Base-by-base conservation (phyloP, 1,284 basidiomycete genomes). In the Xerocomus minutiporus region DNA sequence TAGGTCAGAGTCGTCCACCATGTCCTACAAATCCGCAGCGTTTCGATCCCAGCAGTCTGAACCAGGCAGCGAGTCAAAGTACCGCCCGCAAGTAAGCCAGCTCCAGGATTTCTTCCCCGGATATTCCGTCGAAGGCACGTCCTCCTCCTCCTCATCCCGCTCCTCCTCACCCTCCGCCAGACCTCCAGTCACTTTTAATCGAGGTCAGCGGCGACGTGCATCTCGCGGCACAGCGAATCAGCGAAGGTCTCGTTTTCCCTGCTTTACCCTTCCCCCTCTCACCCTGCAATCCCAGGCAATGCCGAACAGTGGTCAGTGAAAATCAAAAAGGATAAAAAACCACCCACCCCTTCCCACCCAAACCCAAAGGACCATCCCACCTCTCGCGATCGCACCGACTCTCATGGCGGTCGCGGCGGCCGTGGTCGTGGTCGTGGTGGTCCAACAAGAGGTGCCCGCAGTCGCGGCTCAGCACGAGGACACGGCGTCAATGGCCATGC, bases 241-340 rank as follows among this genome's bases (percentile, higher is more conserved):
- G 76, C 51, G 91, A 94, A 71, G 91, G 91, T 91, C 31, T 2
- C 11, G n/a, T 72, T 63, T 59, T 15, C 28, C 2, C 53, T 45
- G 51, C 55, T 43, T 53, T 47, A 49, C 46, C 5, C 48, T 39
- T 28, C 11, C 9, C 11, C 11, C 29, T 51, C 59, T 55, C 51
- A 55, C 43, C 54, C 46, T 20, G 31, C 36, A 13, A 46, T 31
- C 51, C 52, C 65, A 93, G 91, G 91, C 63, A 79, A 79, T 59
- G 87, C 80, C 42, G 81, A 86, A 68, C 90, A 90, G 71, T 95
- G 92, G 89, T 83, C 88, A 45, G 91, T 93, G 59, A 84, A 83
- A 61, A 84, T 82, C 69, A 94, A 93, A 82, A 94, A 92, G 76
- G 86, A 90, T 68, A 92, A 91, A 77, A 89, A 88, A 66, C 53